Base-by-base conservation (phyloP, 2,329 filamentous ascomycete genomes). In the Ascomycota sp. region DNA sequence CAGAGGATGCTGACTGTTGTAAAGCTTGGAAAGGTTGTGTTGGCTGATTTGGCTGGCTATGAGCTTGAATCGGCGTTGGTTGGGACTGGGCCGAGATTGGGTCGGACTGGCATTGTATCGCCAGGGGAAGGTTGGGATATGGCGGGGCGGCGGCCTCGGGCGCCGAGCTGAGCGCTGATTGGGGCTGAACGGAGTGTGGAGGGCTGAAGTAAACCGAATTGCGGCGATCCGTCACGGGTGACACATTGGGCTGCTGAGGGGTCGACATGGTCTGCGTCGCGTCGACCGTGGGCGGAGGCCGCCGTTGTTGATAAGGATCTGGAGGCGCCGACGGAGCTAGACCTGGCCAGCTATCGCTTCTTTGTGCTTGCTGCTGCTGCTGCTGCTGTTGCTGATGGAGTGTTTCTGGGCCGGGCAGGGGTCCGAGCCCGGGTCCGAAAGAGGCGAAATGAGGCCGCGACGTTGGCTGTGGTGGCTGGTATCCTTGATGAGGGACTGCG, bases 201-300 rank as follows among this genome's bases (percentile, higher is more conserved):
- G 53, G 50, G 40, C 54, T 61, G 43, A 68, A 70, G 48, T 76
- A 77, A 43, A 68, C 74, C 8, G 62, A 60, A 9, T 64, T 57
- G 37, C 59, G 66, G 2, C 66, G 58, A 37, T 76, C 70, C 11
- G 58, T 39, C 27, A 50, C 41, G 9, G 48, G 47, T 24, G 47
- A 44, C 7, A 40, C 43, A 6, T 41, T 37, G 9, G 46, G 30
- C 36, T 47, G 50, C 29, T 50, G 52, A 6, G 48, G 44, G 10
- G 43, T 47, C 36, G 47, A 49, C 32, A 47, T 39, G 24, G 41
- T 41, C 32, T 48, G 47, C 9, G 40, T 36, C 9, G 42, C 36
- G 29, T 52, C 51, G 16, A 43, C 16, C 29, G 28, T 21, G 5
- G 16, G 16, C 11, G 27, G 33, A 21, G 5, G 28, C 24, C 30